Base-by-base conservation (phyloP, 257 asterid species). In the Lithospermum erythrorhizon region DNA sequence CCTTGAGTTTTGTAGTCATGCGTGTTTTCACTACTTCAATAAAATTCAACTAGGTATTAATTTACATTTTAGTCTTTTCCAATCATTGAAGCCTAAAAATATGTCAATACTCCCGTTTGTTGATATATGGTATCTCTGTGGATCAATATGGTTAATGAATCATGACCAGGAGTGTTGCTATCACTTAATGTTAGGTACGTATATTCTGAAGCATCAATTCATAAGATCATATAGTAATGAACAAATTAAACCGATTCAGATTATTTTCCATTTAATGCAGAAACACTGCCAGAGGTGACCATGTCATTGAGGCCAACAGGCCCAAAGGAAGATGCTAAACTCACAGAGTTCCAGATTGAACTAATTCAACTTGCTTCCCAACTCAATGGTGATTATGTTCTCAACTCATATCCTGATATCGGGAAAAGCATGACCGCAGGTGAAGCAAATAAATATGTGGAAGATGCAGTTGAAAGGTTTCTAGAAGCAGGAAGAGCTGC, bases 311-410 rank as follows among this genome's bases (percentile, higher is more conserved):
- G 96, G 75, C 77, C 80, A 58, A 18, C 70, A 14, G 96, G 94
- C 53, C 90, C 98, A n/a, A 78, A 70, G 59, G 95, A 87, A 81
- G 88, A 87, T 23, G 68, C 62, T 18, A 51, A 81, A 35, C 88
- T 86, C 21, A 65, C 96, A 7, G 98, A 91, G 61, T 91, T 91
- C 58, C 98, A 91, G 64, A 24, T 80, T 5, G 98, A 91, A 25
- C 65, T 91, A 75, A 83, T 91, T 73, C 98, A 91, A 72, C 87
- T 91, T n/a, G 98, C 98, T 2, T 91, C 96, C 35, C 98, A 91
- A 84, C 86, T 91, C 22, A 85, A 79, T 48, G 98, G 98, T 1
- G 98, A 91, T 76, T 74, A 75, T 61, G 80, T 91, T 57, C 85
- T 91, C 53, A 85, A 87, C 55, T 37, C 85, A 4, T 91, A 91